These are phyloP conservation scores for Rhinocladiella similis DNA, from an alignment of 2,329 filamentous ascomycete species.

Conservation along the genomic window DNA sequence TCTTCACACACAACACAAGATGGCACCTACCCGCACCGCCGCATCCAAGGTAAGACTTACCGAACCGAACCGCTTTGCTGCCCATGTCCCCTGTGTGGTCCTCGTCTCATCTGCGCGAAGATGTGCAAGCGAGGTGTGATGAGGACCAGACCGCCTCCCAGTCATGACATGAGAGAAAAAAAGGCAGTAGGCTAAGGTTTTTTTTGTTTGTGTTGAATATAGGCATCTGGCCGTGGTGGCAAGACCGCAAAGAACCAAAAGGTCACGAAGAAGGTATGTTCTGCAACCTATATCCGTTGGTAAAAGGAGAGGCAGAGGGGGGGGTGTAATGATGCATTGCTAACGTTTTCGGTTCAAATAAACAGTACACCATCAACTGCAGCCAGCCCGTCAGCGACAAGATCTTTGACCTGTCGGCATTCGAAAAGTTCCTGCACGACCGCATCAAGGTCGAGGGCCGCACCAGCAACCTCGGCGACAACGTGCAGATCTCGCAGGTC, in stretches of 20 bases:
- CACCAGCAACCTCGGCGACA: constrained; percentile 95
- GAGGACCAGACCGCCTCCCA: not conserved
- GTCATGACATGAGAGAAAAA: not conserved
- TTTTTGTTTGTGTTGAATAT: constrained; percentile 44
- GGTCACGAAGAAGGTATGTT: constrained; percentile 50
- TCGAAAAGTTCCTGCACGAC: constrained; percentile 99
- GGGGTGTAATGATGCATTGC: too few relatives aligned
- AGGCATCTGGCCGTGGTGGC: constrained; percentile 48
- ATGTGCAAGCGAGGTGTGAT: constrained; percentile 26
- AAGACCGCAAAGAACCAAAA: constrained; percentile 37
- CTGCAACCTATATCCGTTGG: not conserved
- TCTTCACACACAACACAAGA: constrained; percentile 17
- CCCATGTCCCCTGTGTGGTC: constrained; percentile 44
- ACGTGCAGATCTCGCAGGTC: constrained; percentile 82
- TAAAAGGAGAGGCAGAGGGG: not conserved
- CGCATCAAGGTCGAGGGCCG: constrained; percentile 99
- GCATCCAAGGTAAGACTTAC: constrained; percentile 67
- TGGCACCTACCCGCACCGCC: constrained; percentile 48
- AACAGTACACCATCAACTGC: constrained; percentile 97
- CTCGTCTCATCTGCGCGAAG: constrained; percentile 20
- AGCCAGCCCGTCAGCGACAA: constrained; percentile 98
- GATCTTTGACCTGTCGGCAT: constrained; percentile 98
- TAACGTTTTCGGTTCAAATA: not conserved
- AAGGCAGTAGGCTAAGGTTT: constrained; percentile 89
- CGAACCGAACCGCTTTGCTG: constrained; percentile 83